Conservation (phyloP, 306 rosid genomes). For the Quercus bicolor region DNA sequence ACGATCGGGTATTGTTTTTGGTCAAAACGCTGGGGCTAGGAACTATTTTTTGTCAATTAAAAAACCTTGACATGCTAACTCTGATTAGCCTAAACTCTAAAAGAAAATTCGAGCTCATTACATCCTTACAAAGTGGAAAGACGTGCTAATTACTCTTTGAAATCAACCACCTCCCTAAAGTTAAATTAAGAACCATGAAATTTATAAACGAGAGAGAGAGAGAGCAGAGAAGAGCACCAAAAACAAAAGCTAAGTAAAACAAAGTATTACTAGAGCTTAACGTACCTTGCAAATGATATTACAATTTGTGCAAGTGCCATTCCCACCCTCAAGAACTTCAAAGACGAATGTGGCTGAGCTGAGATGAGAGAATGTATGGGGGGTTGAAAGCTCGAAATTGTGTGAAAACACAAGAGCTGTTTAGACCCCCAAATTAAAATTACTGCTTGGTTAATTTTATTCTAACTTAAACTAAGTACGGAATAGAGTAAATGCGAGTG, state of each 20-base stretch:
- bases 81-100: no score
- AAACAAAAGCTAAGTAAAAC: background rate
- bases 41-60: no score
- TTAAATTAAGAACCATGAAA: background rate
- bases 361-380: slow-evolving; percentile 68
- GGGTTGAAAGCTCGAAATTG: background rate
- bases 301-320: slow-evolving; percentile 45
- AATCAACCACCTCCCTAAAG: background rate
- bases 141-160: background rate
- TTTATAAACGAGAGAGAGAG: background rate
- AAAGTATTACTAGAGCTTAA: slow-evolving; percentile 8
- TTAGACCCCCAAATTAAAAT: no score
- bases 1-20: no score
- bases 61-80: no score
- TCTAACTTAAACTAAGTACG: no score
- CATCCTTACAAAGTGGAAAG: no score
- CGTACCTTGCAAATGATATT: slow-evolving; percentile 77
- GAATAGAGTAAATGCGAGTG: no score
- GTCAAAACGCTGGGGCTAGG: no score
- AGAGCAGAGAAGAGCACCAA: background rate
- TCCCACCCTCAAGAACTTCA: slow-evolving; percentile 37
- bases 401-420: no score
- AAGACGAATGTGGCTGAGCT: slow-evolving; percentile 72
- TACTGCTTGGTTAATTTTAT: no score
- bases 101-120: no score